Evolutionary conservation across 78 protist species (phyloP), one percentile per base, ranked within the genome.

Genomic region (Speleostelium caveatum): DNA sequence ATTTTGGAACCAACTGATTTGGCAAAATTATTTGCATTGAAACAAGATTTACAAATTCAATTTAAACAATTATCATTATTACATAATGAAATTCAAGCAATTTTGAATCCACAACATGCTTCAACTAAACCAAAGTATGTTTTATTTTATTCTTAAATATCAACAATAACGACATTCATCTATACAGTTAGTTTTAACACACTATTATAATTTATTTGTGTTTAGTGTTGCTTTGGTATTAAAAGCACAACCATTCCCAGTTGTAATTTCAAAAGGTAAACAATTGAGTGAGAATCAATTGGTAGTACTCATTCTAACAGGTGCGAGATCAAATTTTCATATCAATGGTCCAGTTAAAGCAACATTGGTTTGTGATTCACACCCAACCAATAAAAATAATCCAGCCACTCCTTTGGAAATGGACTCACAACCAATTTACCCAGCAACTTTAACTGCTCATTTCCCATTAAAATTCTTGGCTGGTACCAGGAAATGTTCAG

Each of bases 161-260:
- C n/a, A n/a, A n/a, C n/a, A n/a, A n/a, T n/a, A n/a, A n/a, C n/a
- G n/a, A n/a, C n/a, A n/a, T n/a, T n/a, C n/a, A n/a, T n/a, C n/a
- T n/a, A n/a, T n/a, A n/a, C n/a, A n/a, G n/a, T n/a, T n/a, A n/a
- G n/a, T n/a, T n/a, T n/a, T n/a, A n/a, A n/a, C n/a, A n/a, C n/a
- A n/a, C n/a, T n/a, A n/a, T n/a, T n/a, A 12, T 32, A 68, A 45
- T 45, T 6, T 14, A 45, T 14, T 14, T 45, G n/a, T 14, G 6
- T 45, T 28, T 33, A 74, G 83, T 72, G 76, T 88, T 72, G 94
- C 94, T 41, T 56, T 88, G 26, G 94, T 88, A 72, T 67, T 88
- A 58, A 88, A 78, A 49, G 55, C 86, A 67, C 94, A 88, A 88
- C 94, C 94, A 61, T 88, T 88, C 79, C 93, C 94, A 69, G 75